Conservation (phyloP, 768 basidiomycete species). For the Xerocomus spinulosus region DNA sequence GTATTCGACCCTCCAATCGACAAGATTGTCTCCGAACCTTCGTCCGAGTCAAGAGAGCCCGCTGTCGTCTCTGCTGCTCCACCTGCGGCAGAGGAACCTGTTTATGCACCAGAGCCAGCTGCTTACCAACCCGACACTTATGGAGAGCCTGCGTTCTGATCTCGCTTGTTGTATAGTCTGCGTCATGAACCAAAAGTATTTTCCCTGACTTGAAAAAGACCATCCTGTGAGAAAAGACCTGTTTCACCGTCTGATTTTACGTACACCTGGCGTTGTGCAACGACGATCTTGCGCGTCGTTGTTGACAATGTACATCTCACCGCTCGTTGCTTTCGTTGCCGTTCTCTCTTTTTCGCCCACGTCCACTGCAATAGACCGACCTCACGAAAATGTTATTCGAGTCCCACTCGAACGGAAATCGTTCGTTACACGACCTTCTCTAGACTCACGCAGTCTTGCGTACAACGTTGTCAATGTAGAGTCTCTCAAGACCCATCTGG, state of each 20-base stretch:
- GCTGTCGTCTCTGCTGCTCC: conserved; percentile 44
- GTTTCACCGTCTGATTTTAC: too few relatives aligned
- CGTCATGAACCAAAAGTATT: conserved; percentile 9
- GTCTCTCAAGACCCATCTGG: conserved; percentile 16
- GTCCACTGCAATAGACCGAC: conserved; percentile 2
- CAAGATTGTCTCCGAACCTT: conserved; percentile 84
- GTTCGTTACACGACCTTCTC: conserved; percentile 2
- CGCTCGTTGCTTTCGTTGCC: conserved; percentile 9
- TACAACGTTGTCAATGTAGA: conserved; percentile 1
- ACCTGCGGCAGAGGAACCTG: conserved; percentile 50
- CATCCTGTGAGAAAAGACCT: too few relatives aligned
- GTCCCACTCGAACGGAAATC: conserved; percentile 23
- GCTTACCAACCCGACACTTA: conserved; percentile 42
- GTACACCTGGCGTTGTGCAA: neutral
- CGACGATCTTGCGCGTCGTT: neutral
- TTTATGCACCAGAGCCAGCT: conserved; percentile 29
- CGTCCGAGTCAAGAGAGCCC: conserved; percentile 84
- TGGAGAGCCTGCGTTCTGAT: conserved; percentile 57
- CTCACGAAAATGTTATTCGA: conserved; percentile 10
- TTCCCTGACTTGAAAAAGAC: conserved; percentile 2
- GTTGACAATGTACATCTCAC: conserved; percentile 18
- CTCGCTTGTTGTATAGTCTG: conserved; percentile 15
- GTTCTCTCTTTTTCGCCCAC: conserved; percentile 15
- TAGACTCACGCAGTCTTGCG: neutral
- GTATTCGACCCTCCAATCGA: conserved; percentile 87